phyloP scores from a whole-genome alignment of 495 filamentous ascomycete genomes.

The Cryomyces antarcticus region DNA sequence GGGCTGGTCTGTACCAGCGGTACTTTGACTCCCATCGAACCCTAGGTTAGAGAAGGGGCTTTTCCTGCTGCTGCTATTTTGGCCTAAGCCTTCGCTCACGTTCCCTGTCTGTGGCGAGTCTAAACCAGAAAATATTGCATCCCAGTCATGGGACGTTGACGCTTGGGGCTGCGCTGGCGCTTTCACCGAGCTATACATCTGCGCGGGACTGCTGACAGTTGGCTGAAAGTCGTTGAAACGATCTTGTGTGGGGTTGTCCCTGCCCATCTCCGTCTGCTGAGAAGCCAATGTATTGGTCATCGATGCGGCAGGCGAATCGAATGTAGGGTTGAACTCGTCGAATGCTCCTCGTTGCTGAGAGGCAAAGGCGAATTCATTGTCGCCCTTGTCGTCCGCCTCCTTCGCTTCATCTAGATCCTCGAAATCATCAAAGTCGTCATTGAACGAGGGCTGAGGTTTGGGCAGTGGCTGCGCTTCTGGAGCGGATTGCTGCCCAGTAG shows the following conservation, averaged over 20 bases:
- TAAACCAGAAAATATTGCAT: conserved; percentile 74
- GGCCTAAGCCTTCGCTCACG: conserved; percentile 1
- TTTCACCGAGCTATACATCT: conserved; percentile 1
- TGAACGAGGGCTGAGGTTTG: conserved; percentile 23
- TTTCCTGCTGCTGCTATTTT: no score
- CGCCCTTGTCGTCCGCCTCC: conserved; percentile 54
- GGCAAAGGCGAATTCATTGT: conserved; percentile 32
- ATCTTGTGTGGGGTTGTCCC: conserved; percentile 26
- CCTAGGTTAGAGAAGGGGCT: conserved; percentile 4
- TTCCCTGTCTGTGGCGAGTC: conserved; percentile 28
- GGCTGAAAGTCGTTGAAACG: conserved; percentile 32
- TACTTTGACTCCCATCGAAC: neutral
- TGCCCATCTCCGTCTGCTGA: conserved; percentile 25
- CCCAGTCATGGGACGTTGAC: conserved; percentile 61
- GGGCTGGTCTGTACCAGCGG: neutral
- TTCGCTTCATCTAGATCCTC: conserved; percentile 74
- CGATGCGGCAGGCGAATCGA: conserved; percentile 28
- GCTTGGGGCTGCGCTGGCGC: conserved; percentile 13
- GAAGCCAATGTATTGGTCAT: conserved; percentile 39
- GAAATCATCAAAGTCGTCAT: conserved; percentile 66
- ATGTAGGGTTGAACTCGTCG: conserved; percentile 51
- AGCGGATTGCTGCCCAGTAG: conserved; percentile 9
- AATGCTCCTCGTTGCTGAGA: conserved; percentile 23
- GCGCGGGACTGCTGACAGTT: conserved; percentile 9
- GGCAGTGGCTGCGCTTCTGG: conserved; percentile 12